Conservation (phyloP, 2,329 filamentous ascomycete species). For the Stagonosporopsis tanaceti region DNA sequence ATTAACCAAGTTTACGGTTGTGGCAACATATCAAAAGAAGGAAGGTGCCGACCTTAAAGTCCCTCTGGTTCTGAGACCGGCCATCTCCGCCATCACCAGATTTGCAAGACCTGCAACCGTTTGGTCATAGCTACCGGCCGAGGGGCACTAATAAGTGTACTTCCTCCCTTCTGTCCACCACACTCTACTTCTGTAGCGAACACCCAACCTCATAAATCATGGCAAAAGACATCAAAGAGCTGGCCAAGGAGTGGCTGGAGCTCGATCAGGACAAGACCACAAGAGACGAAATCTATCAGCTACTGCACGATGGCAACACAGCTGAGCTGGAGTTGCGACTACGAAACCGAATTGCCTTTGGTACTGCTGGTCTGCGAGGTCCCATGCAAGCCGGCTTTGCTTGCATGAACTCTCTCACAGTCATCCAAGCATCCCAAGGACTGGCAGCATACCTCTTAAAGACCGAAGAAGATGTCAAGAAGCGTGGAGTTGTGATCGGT, state of each 20-base stretch:
- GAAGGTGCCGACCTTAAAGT: slow-evolving; percentile 7
- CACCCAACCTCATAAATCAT: slow-evolving; percentile 25
- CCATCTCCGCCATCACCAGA: slow-evolving; percentile 40
- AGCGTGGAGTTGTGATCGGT: slow-evolving; percentile 65
- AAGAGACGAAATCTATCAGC: slow-evolving; percentile 61
- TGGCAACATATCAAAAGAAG: background rate
- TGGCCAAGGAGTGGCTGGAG: slow-evolving; percentile 65
- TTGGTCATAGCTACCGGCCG: slow-evolving; percentile 17
- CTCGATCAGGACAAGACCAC: slow-evolving; percentile 65
- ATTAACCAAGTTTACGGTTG: background rate
- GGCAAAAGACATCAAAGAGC: slow-evolving; percentile 48
- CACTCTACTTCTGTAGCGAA: background rate
- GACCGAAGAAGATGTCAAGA: slow-evolving; percentile 52
- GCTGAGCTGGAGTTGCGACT: slow-evolving; percentile 63
- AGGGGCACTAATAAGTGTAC: slow-evolving; percentile 14
- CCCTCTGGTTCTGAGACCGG: slow-evolving; percentile 23
- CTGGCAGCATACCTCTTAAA: slow-evolving; percentile 66
- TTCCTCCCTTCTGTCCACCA: background rate
- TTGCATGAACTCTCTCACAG: slow-evolving; percentile 66
- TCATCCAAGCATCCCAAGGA: slow-evolving; percentile 71
- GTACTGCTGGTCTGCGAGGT: slow-evolving; percentile 69
- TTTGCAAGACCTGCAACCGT: slow-evolving; percentile 28
- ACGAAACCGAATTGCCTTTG: slow-evolving; percentile 65
- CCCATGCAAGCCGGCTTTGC: slow-evolving; percentile 72
- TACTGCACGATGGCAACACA: slow-evolving; percentile 57